A percentile compares a stretch with the other conserved stretches of the same genome.
These are phyloP conservation scores for Clarireedia homoeocarpa DNA, from an alignment of 2,329 filamentous ascomycete genomes.

Conservation along the genomic window DNA sequence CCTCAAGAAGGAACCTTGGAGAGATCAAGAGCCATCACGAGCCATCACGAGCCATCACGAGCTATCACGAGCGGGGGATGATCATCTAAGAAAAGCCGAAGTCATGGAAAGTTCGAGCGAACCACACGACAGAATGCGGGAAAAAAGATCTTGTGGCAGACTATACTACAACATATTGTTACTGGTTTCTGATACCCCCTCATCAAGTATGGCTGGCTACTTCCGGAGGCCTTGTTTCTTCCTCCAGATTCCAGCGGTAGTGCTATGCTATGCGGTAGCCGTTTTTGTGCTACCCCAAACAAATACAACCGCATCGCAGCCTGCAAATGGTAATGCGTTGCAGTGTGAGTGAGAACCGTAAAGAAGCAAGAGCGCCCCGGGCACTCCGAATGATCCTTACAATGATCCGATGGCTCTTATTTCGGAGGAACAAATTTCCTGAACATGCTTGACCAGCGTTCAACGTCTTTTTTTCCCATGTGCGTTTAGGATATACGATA, in stretches of 20 bases:
- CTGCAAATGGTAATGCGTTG: too few relatives aligned
- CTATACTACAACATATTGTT: not conserved
- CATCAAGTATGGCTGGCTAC: not conserved
- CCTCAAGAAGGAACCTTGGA: not conserved
- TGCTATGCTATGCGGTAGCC: not conserved
- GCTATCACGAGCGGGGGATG: constrained; percentile 1
- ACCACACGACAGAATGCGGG: not conserved
- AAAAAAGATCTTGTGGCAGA: constrained; percentile 1
- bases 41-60: not conserved
- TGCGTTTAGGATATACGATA: not conserved
- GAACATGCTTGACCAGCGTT: not conserved
- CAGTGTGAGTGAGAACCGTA: not conserved
- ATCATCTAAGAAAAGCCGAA: constrained; percentile 2
- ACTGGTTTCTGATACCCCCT: not conserved
- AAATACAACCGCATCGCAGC: too few relatives aligned
- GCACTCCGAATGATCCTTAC: not conserved
- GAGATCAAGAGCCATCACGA: constrained; percentile 1
- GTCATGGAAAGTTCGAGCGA: not conserved
- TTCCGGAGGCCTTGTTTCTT: not conserved
- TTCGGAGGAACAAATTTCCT: constrained; percentile 9
- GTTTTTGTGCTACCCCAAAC: not conserved
- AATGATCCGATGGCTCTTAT: constrained; percentile 1
- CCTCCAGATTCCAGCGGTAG: not conserved
- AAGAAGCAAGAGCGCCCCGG: not conserved
- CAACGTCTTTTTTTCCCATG: constrained; percentile 3